These are phyloP conservation scores for Colletotrichum tropicicola DNA, from an alignment of 2,329 filamentous ascomycete species.

Conservation along the genomic window DNA sequence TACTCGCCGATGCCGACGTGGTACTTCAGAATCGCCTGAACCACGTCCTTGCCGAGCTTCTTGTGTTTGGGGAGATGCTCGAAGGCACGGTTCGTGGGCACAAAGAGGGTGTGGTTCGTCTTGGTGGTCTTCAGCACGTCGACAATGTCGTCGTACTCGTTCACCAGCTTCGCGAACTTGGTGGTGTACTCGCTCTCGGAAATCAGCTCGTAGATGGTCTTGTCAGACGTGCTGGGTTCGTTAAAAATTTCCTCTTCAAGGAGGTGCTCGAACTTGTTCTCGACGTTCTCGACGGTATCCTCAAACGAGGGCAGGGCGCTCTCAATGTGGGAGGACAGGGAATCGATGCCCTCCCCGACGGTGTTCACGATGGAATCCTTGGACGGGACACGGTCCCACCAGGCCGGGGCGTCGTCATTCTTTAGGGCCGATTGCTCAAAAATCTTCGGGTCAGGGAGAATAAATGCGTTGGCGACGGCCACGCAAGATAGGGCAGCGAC, in stretches of 20 bases:
- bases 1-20: conserved; percentile 77
- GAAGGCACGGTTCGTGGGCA: conserved; percentile 81
- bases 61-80: conserved; percentile 63
- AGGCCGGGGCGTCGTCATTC: conserved; percentile 35
- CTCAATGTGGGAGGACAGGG: conserved; percentile 33
- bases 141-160: conserved; percentile 77
- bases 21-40: conserved; percentile 77
- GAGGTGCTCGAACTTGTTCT: conserved; percentile 35
- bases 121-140: conserved; percentile 77
- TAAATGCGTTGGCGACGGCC: conserved; percentile 58
- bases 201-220: conserved; percentile 84
- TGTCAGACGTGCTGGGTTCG: conserved; percentile 59
- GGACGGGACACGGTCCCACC: conserved; percentile 42
- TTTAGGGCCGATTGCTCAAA: conserved; percentile 51
- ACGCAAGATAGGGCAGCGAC: conserved; percentile 56
- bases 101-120: conserved; percentile 82
- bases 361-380: conserved; percentile 44
- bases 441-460: conserved; percentile 60
- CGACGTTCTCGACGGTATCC: conserved; percentile 33
- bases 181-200: conserved; percentile 78
- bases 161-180: conserved; percentile 79
- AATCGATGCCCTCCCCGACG: conserved; percentile 41
- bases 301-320: conserved; percentile 45
- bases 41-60: conserved; percentile 74
- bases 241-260: conserved; percentile 27